phyloP scores from a whole-genome alignment of 192 early-diverging fungal species.

The Dimargaris xerosporica region DNA sequence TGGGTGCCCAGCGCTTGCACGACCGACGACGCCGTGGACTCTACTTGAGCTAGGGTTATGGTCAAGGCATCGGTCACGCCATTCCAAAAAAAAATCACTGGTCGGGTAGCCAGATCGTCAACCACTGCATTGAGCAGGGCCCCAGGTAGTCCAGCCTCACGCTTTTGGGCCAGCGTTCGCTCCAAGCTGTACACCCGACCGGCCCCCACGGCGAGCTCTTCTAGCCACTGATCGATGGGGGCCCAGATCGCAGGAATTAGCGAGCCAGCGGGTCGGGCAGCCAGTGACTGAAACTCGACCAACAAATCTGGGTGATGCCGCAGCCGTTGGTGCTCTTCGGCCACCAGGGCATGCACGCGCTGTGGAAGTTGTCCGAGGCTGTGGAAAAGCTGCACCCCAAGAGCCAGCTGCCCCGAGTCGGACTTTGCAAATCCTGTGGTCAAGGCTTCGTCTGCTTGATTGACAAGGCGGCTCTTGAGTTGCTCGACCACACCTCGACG shows the following conservation, averaged over 20 bases:
- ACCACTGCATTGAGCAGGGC: not conserved
- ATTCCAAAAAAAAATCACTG: slow-evolving; percentile 1
- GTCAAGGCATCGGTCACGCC: not conserved
- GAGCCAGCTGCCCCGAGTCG: not conserved
- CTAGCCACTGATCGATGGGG: not conserved
- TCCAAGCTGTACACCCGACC: slow-evolving; percentile 3
- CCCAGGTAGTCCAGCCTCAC: not conserved
- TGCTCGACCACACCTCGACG: not conserved
- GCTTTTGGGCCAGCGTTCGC: not conserved
- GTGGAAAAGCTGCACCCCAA: slow-evolving; percentile 2
- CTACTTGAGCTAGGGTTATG: not conserved
- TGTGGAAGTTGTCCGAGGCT: not conserved
- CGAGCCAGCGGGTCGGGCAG: not conserved
- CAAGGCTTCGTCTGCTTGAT: not conserved
- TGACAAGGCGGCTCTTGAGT: not conserved
- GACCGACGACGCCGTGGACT: not conserved
- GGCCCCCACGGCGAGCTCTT: not conserved
- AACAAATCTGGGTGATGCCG: not conserved
- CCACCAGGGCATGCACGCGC: not conserved
- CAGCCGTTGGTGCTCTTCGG: not conserved
- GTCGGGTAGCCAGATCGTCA: not conserved
- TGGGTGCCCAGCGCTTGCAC: not conserved
- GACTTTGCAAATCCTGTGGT: not conserved
- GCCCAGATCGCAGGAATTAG: not conserved
- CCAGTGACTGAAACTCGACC: not conserved